These are phyloP conservation scores for Lentinula edodes DNA, from an alignment of 768 basidiomycete species.

Conservation along the genomic window DNA sequence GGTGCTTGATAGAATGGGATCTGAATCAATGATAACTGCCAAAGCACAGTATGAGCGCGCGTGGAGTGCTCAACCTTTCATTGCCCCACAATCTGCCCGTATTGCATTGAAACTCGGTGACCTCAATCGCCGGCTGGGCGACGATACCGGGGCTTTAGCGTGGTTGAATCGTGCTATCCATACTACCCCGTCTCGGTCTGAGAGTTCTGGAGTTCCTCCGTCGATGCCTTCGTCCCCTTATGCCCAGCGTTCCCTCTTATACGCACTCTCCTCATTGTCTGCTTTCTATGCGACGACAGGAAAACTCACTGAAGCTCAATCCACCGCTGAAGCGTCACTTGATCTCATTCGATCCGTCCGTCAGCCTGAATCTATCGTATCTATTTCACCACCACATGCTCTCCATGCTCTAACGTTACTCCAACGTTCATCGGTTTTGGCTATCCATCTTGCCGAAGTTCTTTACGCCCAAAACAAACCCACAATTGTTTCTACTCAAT, in stretches of 20 bases:
- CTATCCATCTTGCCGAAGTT: constrained; percentile 72
- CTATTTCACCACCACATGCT: constrained; percentile 48
- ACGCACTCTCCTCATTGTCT: constrained; percentile 65
- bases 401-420: constrained; percentile 64
- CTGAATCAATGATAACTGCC: constrained; percentile 45
- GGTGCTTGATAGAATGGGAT: constrained; percentile 58
- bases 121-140: constrained; percentile 50
- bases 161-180: constrained; percentile 67
- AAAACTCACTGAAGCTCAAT: constrained; percentile 47
- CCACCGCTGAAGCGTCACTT: constrained; percentile 51
- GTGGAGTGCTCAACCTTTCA: constrained; percentile 32
- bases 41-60: constrained; percentile 51
- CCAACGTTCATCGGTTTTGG: constrained; percentile 70
- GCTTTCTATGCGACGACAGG: constrained; percentile 61
- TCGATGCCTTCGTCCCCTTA: constrained; percentile 49
- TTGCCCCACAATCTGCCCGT: constrained; percentile 42
- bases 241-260: constrained; percentile 57
- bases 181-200: constrained; percentile 31
- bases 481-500: constrained; percentile 42
- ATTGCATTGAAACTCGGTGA: constrained; percentile 66
- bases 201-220: constrained; percentile 26
- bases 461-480: constrained; percentile 43
- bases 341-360: constrained; percentile 48
- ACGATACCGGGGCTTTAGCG: constrained; percentile 44
- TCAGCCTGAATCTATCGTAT: constrained; percentile 35